Base-by-base conservation (phyloP, 345 rosid genomes). In the Salix viminalis region DNA sequence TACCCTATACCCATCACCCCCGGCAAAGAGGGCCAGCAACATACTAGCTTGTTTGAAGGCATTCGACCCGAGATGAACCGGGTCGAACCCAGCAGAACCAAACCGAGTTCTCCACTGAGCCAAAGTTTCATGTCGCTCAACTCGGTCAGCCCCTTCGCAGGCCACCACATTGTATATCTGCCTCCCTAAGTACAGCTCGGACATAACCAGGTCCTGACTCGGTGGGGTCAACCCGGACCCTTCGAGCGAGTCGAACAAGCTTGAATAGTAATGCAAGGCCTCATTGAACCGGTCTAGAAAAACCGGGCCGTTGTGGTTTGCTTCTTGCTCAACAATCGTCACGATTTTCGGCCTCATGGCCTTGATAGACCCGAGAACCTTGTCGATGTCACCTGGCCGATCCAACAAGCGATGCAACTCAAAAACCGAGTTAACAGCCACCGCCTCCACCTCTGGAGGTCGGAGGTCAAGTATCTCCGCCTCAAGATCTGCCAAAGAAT, bases 21-120 rank as follows among this genome's bases (percentile, higher is more conserved):
- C 92, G 6, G 90, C 89, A 41, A 81, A 90, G 28, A 90, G 36
- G 2, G 91, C 94, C 83, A 94, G 39, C 28, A 94, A 74, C 92
- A 85, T 89, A 75, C 98, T 90, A 0, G 97, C 97, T 84, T 92
- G 98, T 85, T 88, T 90, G 79, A 76, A 94, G 58, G 98, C 97
- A 74, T 91, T 92, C 0, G 98, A 94, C 12, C 98, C 97, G 0
- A 94, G 87, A 67, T 84, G 92, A 2, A 81, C 98, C 79, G 94
- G 90, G 1, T 62, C 74, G 15, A 90, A 94, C 54, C 98, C 98
- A 52, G 94, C 84, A 11, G 91, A 77, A 2, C 79, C 84, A 15
- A 94, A 41, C 72, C 95, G 89, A 61, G 61, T 79, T 68, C 85
- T 50, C 98, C 98, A 94, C 79, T 89, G 92, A 66, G 66, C 44